phyloP scores from a whole-genome alignment of 2,329 filamentous ascomycete genomes.

The Hymenoscyphus repandus region DNA sequence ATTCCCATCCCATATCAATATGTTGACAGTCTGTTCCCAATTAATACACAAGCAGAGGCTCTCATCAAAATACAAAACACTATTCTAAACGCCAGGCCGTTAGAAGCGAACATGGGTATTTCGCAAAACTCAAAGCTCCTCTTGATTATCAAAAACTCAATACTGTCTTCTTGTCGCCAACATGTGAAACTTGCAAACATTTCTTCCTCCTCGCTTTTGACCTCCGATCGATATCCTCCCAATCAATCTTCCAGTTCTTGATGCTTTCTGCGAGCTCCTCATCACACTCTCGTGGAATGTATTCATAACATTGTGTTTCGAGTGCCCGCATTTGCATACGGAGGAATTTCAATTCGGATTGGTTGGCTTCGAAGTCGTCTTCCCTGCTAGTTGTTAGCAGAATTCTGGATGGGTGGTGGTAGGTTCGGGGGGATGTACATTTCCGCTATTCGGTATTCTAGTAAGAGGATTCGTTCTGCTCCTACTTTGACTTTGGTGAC shows the following conservation, averaged over 20 bases:
- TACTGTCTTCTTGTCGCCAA: not conserved
- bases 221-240: slow-evolving; percentile 44
- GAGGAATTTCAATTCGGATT: slow-evolving; percentile 56
- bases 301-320: slow-evolving; percentile 50
- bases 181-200: not conserved
- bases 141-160: not conserved
- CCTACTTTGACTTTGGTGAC: slow-evolving; percentile 53
- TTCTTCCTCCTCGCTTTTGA: slow-evolving; percentile 25
- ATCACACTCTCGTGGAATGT: slow-evolving; percentile 45
- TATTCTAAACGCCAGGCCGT: too few relatives aligned
- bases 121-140: too few relatives aligned
- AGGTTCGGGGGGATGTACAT: slow-evolving; percentile 39
- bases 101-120: too few relatives aligned
- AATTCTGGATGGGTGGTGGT: slow-evolving; percentile 15
- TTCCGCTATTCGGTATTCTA: slow-evolving; percentile 53
- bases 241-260: slow-evolving; percentile 56
- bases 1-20: too few relatives aligned
- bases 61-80: too few relatives aligned
- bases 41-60: too few relatives aligned
- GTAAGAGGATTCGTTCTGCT: slow-evolving; percentile 51
- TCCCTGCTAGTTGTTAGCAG: slow-evolving; percentile 37
- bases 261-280: slow-evolving; percentile 55
- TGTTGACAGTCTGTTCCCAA: too few relatives aligned
- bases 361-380: slow-evolving; percentile 49
- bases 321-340: slow-evolving; percentile 58